phyloP scores from a whole-genome alignment of 768 basidiomycete genomes.

The Aureoboletus auriporus region DNA sequence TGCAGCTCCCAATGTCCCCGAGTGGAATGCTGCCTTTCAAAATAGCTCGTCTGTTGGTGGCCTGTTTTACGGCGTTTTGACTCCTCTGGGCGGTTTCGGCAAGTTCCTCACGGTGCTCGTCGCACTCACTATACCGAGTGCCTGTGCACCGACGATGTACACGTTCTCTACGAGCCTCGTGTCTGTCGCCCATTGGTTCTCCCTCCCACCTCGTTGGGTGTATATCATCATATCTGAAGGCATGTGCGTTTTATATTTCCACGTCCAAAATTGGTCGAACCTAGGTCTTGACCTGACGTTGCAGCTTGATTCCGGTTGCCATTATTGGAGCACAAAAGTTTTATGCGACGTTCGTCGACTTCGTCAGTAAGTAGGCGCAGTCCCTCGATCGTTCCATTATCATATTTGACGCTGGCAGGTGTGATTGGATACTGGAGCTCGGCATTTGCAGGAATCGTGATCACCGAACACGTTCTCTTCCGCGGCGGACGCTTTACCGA shows the following conservation, averaged over 20 bases:
- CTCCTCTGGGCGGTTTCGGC: constrained; percentile 41
- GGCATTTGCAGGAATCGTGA: constrained; percentile 35
- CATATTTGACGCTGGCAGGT: constrained; percentile 20
- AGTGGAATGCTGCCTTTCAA: constrained; percentile 39
- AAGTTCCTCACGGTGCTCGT: constrained; percentile 47
- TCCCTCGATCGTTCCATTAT: not conserved
- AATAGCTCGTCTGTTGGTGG: constrained; percentile 42
- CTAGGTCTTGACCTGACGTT: not conserved
- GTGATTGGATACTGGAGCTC: constrained; percentile 45
- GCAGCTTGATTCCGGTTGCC: constrained; percentile 42
- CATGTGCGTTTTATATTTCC: constrained; percentile 27
- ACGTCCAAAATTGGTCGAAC: not conserved
- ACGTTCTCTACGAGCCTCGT: constrained; percentile 49
- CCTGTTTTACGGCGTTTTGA: constrained; percentile 36
- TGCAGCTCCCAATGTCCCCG: constrained; percentile 34
- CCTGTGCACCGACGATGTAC: constrained; percentile 59
- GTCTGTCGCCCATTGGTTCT: constrained; percentile 32
- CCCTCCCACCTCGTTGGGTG: constrained; percentile 42
- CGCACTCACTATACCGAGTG: constrained; percentile 50
- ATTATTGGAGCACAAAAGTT: constrained; percentile 45
- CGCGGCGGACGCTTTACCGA: constrained; percentile 32
- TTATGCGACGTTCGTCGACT: constrained; percentile 41
- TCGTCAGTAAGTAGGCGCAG: constrained; percentile 27
- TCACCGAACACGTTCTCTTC: constrained; percentile 43
- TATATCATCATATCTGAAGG: constrained; percentile 42